Evolutionary conservation across 768 basidiomycete species (phyloP).

Genomic region (Mycena leptocephala): DNA sequence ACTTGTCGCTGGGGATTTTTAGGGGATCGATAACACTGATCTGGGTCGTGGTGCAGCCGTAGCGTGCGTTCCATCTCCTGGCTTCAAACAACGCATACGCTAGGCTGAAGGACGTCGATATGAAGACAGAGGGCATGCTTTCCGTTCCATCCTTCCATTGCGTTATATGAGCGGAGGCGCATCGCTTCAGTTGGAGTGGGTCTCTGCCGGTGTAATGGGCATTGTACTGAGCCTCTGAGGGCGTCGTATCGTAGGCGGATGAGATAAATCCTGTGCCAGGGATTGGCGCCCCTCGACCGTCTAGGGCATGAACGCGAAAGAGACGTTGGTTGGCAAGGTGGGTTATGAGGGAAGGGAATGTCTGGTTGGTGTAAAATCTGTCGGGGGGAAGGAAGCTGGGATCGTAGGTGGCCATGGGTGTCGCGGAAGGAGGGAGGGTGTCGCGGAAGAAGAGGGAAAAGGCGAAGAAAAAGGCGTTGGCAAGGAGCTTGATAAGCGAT

Average conservation of each 20-base stretch:
- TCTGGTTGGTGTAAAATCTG: background rate
- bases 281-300: background rate
- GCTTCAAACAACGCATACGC: conserved; percentile 12
- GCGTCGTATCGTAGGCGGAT: background rate
- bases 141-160: background rate
- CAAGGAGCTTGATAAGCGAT: too few species aligned
- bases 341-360: background rate
- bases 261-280: background rate
- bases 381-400: background rate
- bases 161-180: background rate
- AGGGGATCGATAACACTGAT: conserved; percentile 19
- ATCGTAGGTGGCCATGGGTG: background rate
- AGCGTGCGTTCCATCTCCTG: background rate
- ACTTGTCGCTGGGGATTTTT: background rate
- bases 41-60: background rate
- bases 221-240: background rate
- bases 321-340: background rate
- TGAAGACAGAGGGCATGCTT: background rate
- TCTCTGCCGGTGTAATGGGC: background rate
- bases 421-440: background rate
- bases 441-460: background rate
- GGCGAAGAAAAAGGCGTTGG: too few species aligned
- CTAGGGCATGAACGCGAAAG: background rate
- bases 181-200: background rate
- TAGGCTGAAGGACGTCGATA: conserved; percentile 13